Percentiles rank a stretch among this genome's conserved stretches.
These are phyloP conservation scores for Coemansia sp. DNA, from an alignment of 192 early-diverging fungal genomes.

Conservation along the genomic window DNA sequence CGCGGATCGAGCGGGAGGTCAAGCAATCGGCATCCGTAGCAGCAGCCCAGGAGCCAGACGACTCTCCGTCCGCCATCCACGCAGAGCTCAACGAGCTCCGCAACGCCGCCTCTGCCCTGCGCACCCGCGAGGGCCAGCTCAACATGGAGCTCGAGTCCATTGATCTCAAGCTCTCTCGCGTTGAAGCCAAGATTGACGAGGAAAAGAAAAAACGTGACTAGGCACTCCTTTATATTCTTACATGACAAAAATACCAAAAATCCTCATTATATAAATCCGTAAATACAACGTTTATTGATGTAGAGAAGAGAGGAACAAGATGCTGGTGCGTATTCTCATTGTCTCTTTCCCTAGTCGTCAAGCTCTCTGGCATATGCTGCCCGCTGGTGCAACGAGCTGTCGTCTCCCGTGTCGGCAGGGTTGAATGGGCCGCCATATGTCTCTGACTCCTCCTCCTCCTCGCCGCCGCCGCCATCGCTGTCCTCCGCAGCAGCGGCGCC, in stretches of 20 bases:
- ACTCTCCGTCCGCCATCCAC: slow-evolving; percentile 1
- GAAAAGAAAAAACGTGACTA: slow-evolving; percentile 5
- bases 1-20: slow-evolving; percentile 13
- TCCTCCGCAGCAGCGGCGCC: neutral
- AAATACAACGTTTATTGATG: slow-evolving; percentile 14
- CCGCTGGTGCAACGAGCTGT: slow-evolving; percentile 10
- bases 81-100: slow-evolving; percentile 27
- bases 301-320: neutral
- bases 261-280: neutral
- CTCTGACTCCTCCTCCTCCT: neutral
- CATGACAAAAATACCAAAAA: too few relatives aligned
- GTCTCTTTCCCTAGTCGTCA: neutral
- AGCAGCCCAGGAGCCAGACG: neutral
- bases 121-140: slow-evolving; percentile 24
- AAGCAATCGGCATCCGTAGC: neutral
- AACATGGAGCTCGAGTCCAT: slow-evolving; percentile 33
- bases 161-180: slow-evolving; percentile 32
- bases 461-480: neutral
- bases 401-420: neutral
- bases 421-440: neutral
- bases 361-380: neutral
- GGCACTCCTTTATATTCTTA: neutral
- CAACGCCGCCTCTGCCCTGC: slow-evolving; percentile 12
- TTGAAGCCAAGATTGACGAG: slow-evolving; percentile 23
- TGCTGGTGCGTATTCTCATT: neutral